Evolutionary conservation across 805 yeast species (phyloP).

Genomic region (Candida ovalis): DNA sequence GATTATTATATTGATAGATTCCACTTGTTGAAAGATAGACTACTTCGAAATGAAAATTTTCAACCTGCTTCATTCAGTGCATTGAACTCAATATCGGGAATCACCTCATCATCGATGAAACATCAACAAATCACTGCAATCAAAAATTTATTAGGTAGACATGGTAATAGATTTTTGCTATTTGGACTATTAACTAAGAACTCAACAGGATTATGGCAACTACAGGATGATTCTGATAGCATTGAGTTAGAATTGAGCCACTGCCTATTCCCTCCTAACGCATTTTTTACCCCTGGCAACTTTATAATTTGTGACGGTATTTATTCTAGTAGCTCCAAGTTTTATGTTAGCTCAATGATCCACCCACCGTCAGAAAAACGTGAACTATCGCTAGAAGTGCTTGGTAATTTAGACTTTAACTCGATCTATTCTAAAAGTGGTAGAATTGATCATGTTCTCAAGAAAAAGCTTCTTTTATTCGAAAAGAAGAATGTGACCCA

Average conservation of each 20-base stretch:
- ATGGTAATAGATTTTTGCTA: constrained; percentile 68
- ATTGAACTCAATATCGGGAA: constrained; percentile 39
- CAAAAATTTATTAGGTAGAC: constrained; percentile 83
- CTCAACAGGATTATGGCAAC: constrained; percentile 61
- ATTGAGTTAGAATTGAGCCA: constrained; percentile 65
- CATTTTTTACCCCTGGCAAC: constrained; percentile 72
- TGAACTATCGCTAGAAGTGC: constrained; percentile 58
- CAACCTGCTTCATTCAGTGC: constrained; percentile 47
- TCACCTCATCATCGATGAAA: constrained; percentile 10
- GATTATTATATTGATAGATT: constrained; percentile 52
- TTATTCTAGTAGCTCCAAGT: constrained; percentile 65
- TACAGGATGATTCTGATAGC: constrained; percentile 79
- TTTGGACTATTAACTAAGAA: constrained; percentile 72
- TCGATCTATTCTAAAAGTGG: constrained; percentile 28
- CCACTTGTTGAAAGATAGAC: constrained; percentile 61
- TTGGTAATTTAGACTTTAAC: constrained; percentile 72
- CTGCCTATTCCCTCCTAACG: constrained; percentile 57
- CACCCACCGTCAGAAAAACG: constrained; percentile 90
- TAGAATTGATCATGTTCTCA: constrained; percentile 59
- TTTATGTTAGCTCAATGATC: constrained; percentile 70
- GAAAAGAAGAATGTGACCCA: constrained; percentile 58
- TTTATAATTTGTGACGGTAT: constrained; percentile 82
- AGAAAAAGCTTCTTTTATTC: constrained; percentile 46
- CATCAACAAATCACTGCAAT: constrained; percentile 56
- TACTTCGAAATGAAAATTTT: constrained; percentile 72